Evolutionary conservation across 1,139 yeast species (phyloP).

Genomic region (Saccharomyces hybrid): DNA sequence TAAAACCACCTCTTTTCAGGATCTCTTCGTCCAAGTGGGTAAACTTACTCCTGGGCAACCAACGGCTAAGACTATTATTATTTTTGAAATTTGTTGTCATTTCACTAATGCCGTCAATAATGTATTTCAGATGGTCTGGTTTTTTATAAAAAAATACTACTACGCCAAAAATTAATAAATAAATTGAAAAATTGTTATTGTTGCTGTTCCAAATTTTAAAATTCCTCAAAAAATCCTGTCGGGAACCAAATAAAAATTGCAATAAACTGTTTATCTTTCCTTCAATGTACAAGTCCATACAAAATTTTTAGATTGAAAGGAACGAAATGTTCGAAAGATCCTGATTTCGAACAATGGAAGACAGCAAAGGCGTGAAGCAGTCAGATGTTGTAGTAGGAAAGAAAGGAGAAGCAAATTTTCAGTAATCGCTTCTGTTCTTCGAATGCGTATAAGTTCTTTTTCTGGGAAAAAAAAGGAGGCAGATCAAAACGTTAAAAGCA

Average conservation of each 20-base stretch:
- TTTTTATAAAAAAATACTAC: neutral
- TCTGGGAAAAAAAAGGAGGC: neutral
- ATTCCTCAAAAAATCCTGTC: neutral
- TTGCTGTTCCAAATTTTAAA: neutral
- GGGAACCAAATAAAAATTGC: neutral
- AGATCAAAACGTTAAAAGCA: neutral
- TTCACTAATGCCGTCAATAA: neutral
- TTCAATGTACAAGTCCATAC: neutral
- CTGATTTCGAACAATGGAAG: neutral
- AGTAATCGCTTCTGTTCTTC: neutral
- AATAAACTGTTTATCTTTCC: neutral
- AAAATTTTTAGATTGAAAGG: neutral
- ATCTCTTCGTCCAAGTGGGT: constrained; percentile 19
- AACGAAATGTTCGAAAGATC: neutral
- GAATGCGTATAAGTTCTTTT: neutral
- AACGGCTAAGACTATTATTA: constrained; percentile 16
- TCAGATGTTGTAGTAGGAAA: neutral
- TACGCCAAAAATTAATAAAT: neutral
- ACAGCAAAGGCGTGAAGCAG: neutral
- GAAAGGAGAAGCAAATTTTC: neutral
- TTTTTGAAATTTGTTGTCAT: constrained; percentile 9
- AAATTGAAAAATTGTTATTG: neutral
- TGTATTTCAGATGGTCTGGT: neutral
- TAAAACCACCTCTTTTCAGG: constrained; percentile 51
- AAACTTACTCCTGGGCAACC: constrained; percentile 16